phyloP scores from a whole-genome alignment of 1,284 basidiomycete species.

The Ceratobasidium papillatum region DNA sequence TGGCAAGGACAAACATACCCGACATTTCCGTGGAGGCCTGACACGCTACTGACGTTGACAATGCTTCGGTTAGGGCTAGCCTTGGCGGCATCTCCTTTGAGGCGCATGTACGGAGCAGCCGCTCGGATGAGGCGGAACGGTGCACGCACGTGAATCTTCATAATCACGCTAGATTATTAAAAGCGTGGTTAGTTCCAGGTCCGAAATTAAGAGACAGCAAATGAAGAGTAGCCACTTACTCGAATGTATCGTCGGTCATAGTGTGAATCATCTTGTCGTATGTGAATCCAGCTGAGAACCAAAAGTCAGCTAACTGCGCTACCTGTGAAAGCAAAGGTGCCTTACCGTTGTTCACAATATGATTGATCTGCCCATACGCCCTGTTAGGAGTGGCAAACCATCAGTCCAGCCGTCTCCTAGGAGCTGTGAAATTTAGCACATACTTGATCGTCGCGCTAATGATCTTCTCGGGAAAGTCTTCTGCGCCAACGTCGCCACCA shows the following conservation, averaged over 20 bases:
- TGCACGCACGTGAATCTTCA: constrained; percentile 82
- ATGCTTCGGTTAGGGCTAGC: constrained; percentile 68
- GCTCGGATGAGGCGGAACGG: constrained; percentile 86
- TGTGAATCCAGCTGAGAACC: constrained; percentile 75
- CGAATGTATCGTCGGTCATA: constrained; percentile 82
- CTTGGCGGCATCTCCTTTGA: constrained; percentile 68
- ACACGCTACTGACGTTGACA: constrained; percentile 78
- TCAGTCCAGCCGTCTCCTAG: constrained; percentile 13
- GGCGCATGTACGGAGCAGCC: constrained; percentile 83
- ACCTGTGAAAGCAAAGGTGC: constrained; percentile 43
- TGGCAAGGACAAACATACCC: constrained; percentile 5
- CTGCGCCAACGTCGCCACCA: constrained; percentile 78
- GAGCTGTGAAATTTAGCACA: constrained; percentile 49
- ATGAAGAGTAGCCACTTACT: constrained; percentile 49
- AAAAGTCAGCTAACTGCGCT: constrained; percentile 1
- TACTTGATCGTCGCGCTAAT: constrained; percentile 79
- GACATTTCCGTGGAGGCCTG: constrained; percentile 78
- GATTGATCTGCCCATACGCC: constrained; percentile 82
- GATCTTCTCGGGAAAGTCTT: constrained; percentile 82
- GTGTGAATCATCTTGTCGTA: constrained; percentile 64
- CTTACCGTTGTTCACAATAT: constrained; percentile 84
- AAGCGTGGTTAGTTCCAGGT: not conserved
- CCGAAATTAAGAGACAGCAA: not conserved
- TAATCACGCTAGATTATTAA: constrained; percentile 60
- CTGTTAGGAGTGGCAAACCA: constrained; percentile 52